Evolutionary conservation across 257 asterid genomes (phyloP).

Genomic region (Fraxinus excelsior): DNA sequence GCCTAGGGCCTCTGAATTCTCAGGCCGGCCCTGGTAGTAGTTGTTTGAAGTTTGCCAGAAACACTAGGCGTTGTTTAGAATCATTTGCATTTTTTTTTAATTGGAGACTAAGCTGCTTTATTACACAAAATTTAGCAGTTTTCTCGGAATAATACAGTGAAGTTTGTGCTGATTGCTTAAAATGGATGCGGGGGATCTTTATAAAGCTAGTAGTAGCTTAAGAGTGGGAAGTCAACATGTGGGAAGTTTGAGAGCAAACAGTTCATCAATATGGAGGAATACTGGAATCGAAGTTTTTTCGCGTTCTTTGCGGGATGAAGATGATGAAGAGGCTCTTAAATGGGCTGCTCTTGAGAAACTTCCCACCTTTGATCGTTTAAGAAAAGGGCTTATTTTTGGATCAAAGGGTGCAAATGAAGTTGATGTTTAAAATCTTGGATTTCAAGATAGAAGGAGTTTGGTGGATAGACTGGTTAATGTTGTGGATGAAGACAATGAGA

Average conservation of each 20-base stretch:
- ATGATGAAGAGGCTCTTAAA: slow-evolving; percentile 69
- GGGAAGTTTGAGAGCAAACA: slow-evolving; percentile 37
- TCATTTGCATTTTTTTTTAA: no score
- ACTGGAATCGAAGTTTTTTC: slow-evolving; percentile 48
- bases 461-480: slow-evolving; percentile 55
- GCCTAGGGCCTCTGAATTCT: no score
- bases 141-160: neutral
- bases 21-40: no score
- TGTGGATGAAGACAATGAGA: slow-evolving; percentile 70
- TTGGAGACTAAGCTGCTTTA: neutral
- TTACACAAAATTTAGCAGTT: neutral
- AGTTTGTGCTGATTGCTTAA: neutral
- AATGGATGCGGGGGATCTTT: slow-evolving; percentile 43
- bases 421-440: slow-evolving; percentile 49
- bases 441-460: slow-evolving; percentile 47
- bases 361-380: slow-evolving; percentile 66
- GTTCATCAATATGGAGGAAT: slow-evolving; percentile 52
- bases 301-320: slow-evolving; percentile 54
- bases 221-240: slow-evolving; percentile 31
- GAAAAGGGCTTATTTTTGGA: slow-evolving; percentile 60
- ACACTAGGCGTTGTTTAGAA: no score
- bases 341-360: slow-evolving; percentile 80
- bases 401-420: slow-evolving; percentile 49
- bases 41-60: no score
- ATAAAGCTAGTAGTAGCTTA: slow-evolving; percentile 42